Conservation (phyloP, 169 alveolate species). For the Plasmodium gonderi region DNA sequence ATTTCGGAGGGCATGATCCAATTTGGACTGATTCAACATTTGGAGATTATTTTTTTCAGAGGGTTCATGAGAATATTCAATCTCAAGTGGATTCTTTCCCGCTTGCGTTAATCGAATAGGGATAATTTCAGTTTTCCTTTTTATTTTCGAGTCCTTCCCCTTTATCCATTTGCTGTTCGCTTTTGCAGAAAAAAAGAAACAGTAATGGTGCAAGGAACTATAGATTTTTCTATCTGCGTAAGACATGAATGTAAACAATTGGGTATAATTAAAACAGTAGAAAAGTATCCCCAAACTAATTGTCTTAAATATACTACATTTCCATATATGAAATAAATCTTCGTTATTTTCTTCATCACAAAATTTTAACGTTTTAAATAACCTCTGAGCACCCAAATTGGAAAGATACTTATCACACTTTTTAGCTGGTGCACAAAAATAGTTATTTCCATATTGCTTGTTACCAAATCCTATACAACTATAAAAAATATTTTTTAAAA, state of each 20-base stretch:
- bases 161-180: neutral
- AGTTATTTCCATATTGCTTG: constrained; percentile 39
- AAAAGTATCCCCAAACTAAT: constrained; percentile 28
- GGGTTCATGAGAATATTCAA: too few relatives aligned
- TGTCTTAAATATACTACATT: constrained; percentile 44
- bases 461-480: constrained; percentile 68
- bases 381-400: constrained; percentile 33
- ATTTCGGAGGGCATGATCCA: too few relatives aligned
- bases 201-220: constrained; percentile 9
- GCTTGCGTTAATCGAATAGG: neutral
- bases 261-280: constrained; percentile 16
- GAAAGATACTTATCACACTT: constrained; percentile 36
- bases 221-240: neutral
- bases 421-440: constrained; percentile 60
- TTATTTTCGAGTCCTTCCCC: neutral
- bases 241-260: neutral
- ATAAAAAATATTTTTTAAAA: constrained; percentile 53
- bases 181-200: constrained; percentile 33
- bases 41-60: too few relatives aligned
- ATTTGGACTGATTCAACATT: too few relatives aligned
- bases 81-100: neutral
- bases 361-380: constrained; percentile 25
- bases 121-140: neutral
- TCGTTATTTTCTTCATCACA: constrained; percentile 52
- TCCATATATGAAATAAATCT: neutral